Base-by-base conservation (phyloP, 108 stramenopile genomes). In the Conticribra weissflogii region DNA sequence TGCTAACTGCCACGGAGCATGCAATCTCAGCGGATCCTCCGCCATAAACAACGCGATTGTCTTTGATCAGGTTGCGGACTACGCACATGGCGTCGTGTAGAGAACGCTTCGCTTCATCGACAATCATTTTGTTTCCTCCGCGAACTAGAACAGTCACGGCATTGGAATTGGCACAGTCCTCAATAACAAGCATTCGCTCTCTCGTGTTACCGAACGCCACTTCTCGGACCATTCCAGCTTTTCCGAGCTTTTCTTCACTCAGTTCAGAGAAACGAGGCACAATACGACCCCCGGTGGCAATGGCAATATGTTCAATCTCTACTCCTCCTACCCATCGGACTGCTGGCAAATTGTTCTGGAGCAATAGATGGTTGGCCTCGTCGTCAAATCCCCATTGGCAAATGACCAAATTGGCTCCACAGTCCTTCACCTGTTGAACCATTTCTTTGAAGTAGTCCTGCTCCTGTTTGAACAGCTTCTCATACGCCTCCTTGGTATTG, bases 301-400 rank as follows among this genome's bases (percentile, higher is more conserved):
- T 98, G 74, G 99, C 99, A 74, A 99, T 96, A 69, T 98, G 97
- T 81, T 99, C 98, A 54, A 99, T 95, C 84, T 99, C 99, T 25
- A 98, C 97, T 34, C 98, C 98, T 50, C 98, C 99, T 1, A 99
- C 98, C 97, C 98, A 98, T 49, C 98, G 89, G 27, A 97, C 96
- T 31, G 96, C 96, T 25, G 96, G 91, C 3, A 97, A 83, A 48
- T 91, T 70, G 72, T 95, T 92, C 75, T 98, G 97, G 33, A 99
- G 78, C 31, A 99, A 83, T 24, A 99, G 81, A 64, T 99, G 97
- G 77, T 98, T 98, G 54, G 98, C 98, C 76, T 99, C 98, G 70
- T 99, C 99, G 75, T 99, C 99, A 69, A 99, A 98, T 44, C 99
- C 99, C 99, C 98, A 99, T 84, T 99, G 98, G 85, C 98, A 98